Base-by-base conservation (phyloP, 768 basidiomycete genomes). In the Cystobasidiopsis lactophilus region DNA sequence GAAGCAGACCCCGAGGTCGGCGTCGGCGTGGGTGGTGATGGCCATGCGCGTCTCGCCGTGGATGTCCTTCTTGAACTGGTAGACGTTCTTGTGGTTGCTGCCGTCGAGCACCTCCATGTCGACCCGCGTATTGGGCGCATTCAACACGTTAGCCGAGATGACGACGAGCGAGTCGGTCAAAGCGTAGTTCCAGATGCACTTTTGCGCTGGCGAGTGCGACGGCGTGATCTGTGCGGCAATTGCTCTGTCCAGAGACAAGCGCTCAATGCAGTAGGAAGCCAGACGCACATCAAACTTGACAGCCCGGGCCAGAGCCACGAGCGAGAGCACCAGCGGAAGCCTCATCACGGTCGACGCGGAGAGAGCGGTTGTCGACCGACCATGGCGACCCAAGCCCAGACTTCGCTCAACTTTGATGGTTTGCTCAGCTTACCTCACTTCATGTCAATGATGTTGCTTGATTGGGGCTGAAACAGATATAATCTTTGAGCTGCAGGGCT, bases 31-130 rank as follows among this genome's bases (percentile, higher is more conserved):
- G 10, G 86, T 79, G 2, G 91, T 98, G 58, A 98, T 74, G 10
- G 91, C 91, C 55, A 98, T 72, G 62, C 91, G 73, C 18, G 88
- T 83, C 72, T 98, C 91, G 5, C 75, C 85, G 52, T 78, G 82
- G 63, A 98, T 81, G 37, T 77, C 77, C 65, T 71, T 77, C 70
- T 96, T 98, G 63, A 76, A 79, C 59, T 95, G 71, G 66, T 95
- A 96, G 10, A 88, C 77, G 66, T 95, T 95, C 60, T 77, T 76
- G 62, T 79, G 74, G 23, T 78, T 72, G 40, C 78, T 79, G 19
- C 85, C 84, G 67, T 96, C 91, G 47, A 93, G 69, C 57, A 98
- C 86, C 64, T 95, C 86, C 58, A 98, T 74, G 71, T 98, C 93
- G 33, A 89, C 73, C 21, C 86, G 76, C 68, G 59, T 52, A 7